phyloP scores from a whole-genome alignment of 768 basidiomycete species.

The Auricularia sp. region DNA sequence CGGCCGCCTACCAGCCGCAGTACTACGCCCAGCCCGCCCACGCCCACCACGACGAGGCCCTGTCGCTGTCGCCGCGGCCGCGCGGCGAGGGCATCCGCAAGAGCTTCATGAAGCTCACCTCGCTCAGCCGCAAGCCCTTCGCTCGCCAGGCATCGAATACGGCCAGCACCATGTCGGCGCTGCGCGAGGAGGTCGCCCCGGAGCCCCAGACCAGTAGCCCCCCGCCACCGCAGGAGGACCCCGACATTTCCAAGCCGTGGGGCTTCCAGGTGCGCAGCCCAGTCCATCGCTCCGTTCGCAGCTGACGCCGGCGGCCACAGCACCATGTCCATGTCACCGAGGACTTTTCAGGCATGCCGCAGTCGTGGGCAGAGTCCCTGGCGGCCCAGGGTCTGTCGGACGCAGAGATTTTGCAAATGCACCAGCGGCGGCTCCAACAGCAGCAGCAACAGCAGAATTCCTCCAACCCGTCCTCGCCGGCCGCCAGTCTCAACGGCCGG shows the following conservation, averaged over 20 bases:
- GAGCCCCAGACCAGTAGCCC: background rate
- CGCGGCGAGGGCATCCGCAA: slow-evolving; percentile 13
- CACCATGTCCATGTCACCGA: slow-evolving; percentile 1
- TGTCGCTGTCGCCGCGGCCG: too few species aligned
- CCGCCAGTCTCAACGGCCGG: background rate
- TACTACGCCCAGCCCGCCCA: background rate
- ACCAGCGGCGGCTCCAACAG: background rate
- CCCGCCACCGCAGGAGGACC: slow-evolving; percentile 34
- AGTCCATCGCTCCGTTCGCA: background rate
- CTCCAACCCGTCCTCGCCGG: background rate
- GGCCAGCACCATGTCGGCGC: slow-evolving; percentile 4
- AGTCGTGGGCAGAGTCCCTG: background rate
- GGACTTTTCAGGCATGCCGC: background rate
- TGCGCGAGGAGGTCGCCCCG: slow-evolving; percentile 1
- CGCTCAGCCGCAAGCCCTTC: slow-evolving; percentile 23
- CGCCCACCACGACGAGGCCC: background rate
- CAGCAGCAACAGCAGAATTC: background rate
- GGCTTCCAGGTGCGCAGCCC: slow-evolving; percentile 54
- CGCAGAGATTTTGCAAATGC: background rate
- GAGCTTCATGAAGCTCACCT: slow-evolving; percentile 21
- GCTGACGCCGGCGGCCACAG: background rate
- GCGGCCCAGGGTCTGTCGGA: background rate
- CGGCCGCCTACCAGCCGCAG: background rate
- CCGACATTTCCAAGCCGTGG: slow-evolving; percentile 58
- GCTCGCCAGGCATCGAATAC: slow-evolving; percentile 16